phyloP scores from a whole-genome alignment of 768 basidiomycete species.

The Phaeotremella skinneri region DNA sequence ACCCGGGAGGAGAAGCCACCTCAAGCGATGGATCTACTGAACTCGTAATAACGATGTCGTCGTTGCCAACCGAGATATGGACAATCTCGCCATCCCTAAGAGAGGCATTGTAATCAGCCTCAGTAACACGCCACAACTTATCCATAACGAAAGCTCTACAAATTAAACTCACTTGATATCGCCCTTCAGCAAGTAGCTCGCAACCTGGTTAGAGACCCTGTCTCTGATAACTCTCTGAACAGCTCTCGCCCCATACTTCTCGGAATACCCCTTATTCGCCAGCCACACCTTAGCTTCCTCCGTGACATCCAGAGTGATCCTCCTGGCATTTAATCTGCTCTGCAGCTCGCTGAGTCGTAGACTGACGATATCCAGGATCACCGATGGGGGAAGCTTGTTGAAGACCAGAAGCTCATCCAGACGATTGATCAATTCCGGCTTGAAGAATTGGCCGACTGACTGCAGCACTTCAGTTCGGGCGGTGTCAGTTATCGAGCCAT shows the following conservation, averaged over 20 bases:
- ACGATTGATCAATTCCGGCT: constrained; percentile 85
- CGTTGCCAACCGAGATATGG: constrained; percentile 57
- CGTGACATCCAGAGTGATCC: constrained; percentile 72
- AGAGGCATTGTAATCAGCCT: not conserved
- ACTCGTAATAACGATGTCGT: constrained; percentile 52
- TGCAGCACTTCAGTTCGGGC: constrained; percentile 69
- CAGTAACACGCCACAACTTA: not conserved
- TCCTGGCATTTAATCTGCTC: constrained; percentile 61
- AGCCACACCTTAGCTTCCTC: constrained; percentile 66
- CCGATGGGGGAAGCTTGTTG: constrained; percentile 75
- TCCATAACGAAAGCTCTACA: too few relatives aligned
- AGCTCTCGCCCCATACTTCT: constrained; percentile 80
- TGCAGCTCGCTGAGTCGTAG: constrained; percentile 74
- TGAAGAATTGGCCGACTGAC: constrained; percentile 74
- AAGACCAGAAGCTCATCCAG: constrained; percentile 68
- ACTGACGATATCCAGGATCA: constrained; percentile 74
- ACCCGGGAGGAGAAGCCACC: not conserved
- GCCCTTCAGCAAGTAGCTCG: constrained; percentile 73
- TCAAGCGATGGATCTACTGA: constrained; percentile 21
- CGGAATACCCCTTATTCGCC: constrained; percentile 73
- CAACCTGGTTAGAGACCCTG: constrained; percentile 76
- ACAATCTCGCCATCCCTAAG: constrained; percentile 68
- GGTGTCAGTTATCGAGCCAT: constrained; percentile 65
- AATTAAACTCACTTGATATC: constrained; percentile 62
- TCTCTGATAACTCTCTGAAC: constrained; percentile 82